phyloP scores from a whole-genome alignment of 495 filamentous ascomycete genomes.

The Penicillium parvum region DNA sequence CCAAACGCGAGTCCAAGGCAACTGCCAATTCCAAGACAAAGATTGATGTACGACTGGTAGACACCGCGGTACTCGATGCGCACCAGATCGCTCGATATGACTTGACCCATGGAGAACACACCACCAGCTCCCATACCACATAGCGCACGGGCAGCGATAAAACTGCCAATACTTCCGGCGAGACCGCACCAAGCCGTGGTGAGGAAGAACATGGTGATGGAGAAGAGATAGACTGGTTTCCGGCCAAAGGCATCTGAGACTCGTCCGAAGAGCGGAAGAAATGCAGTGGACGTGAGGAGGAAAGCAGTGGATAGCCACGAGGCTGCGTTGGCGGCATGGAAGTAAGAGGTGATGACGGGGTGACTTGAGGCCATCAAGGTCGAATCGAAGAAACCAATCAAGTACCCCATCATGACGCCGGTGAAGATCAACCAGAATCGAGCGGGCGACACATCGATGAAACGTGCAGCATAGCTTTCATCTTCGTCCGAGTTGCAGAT shows the following conservation, averaged over 20 bases:
- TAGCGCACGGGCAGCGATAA: slow-evolving; percentile 67
- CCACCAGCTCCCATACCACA: slow-evolving; percentile 74
- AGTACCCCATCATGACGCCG: slow-evolving; percentile 44
- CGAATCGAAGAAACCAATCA: slow-evolving; percentile 63
- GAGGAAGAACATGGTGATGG: slow-evolving; percentile 57
- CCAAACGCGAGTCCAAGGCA: slow-evolving; percentile 67
- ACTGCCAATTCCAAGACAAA: slow-evolving; percentile 59
- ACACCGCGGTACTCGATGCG: slow-evolving; percentile 68
- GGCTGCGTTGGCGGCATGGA: slow-evolving; percentile 67
- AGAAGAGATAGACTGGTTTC: slow-evolving; percentile 63
- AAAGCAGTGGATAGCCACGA: slow-evolving; percentile 82
- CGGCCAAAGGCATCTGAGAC: slow-evolving; percentile 69
- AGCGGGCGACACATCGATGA: slow-evolving; percentile 41
- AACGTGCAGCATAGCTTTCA: slow-evolving; percentile 30
- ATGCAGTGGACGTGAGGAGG: slow-evolving; percentile 67
- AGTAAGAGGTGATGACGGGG: slow-evolving; percentile 77
- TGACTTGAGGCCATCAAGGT: slow-evolving; percentile 80
- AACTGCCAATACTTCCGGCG: slow-evolving; percentile 64
- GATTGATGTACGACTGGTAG: slow-evolving; percentile 75
- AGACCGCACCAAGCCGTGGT: slow-evolving; percentile 70
- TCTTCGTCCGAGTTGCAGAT: slow-evolving; percentile 10
- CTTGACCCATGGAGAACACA: slow-evolving; percentile 65
- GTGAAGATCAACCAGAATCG: slow-evolving; percentile 53
- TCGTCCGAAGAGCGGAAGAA: slow-evolving; percentile 68
- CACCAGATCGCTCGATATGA: slow-evolving; percentile 71